Conservation (phyloP, 257 asterid genomes). For the Gentiana straminea region DNA sequence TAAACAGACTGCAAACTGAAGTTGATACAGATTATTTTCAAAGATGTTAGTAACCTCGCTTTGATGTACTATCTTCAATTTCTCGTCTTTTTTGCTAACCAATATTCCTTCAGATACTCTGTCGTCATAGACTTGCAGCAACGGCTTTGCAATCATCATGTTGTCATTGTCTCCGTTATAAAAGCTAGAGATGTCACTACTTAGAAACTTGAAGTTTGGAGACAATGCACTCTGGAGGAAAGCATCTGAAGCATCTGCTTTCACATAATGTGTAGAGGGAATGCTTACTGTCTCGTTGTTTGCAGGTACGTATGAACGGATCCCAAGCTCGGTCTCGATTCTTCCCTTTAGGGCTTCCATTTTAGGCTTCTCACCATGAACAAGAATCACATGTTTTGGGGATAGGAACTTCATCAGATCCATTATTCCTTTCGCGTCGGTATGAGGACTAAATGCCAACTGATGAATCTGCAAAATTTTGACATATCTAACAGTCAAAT, state of each 20-base stretch:
- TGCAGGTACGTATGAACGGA: constrained; percentile 59
- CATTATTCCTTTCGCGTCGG: constrained; percentile 92
- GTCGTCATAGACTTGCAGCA: constrained; percentile 47
- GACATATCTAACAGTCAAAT: no score
- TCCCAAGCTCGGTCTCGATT: constrained; percentile 45
- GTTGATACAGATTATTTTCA: constrained; percentile 31
- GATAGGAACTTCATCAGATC: constrained; percentile 76
- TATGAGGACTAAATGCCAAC: constrained; percentile 73
- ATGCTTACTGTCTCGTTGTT: constrained; percentile 50
- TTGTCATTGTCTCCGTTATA: constrained; percentile 1
- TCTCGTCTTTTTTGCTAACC: constrained; percentile 22
- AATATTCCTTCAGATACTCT: constrained; percentile 60
- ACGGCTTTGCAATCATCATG: constrained; percentile 15
- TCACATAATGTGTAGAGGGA: constrained; percentile 39
- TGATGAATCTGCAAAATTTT: constrained; percentile 28
- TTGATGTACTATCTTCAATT: constrained; percentile 29
- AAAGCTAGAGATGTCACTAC: constrained; percentile 12
- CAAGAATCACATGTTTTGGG: constrained; percentile 80
- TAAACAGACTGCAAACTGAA: constrained; percentile 41
- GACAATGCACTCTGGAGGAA: constrained; percentile 43
- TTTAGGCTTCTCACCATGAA: constrained; percentile 78
- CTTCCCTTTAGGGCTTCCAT: constrained; percentile 53
- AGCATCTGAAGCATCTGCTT: constrained; percentile 48
- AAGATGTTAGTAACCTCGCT: constrained; percentile 27
- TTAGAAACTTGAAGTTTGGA: constrained; percentile 60